Evolutionary conservation across 2,329 filamentous ascomycete species (phyloP), one percentile per base, ranked within the genome.

Genomic region (Orbilia brochopaga): DNA sequence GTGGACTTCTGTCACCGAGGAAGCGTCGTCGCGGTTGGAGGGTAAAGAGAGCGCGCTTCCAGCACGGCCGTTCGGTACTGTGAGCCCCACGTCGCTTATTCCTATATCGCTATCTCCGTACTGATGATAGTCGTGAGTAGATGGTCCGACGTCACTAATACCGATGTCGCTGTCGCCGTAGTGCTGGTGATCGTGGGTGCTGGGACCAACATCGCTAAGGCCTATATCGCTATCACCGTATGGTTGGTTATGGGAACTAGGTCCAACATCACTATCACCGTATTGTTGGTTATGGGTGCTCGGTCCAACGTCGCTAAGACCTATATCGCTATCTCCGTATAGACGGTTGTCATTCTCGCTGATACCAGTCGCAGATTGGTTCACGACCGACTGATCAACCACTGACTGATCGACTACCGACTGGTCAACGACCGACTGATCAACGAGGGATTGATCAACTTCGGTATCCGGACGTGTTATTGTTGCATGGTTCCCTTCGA

Each of bases 1-100:
- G 7, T 72, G 67, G 10, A 72, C 50, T 48, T 72, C 67, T 21
- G 67, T 72, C 11, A 51, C 46, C 15, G 67, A 72, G 1, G 60
- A 65, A 17, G 40, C 35, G 15, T 57, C 48, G 19, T 51, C 67
- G 21, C 56, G 67, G 13, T 58, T 37, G n/a, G 30, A 60, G 17
- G 67, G 67, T 23, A 51, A 48, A n/a, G 67, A 72, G 7, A 72
- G 60, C 7, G 50, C 67, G 19, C 67, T 72, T 7, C 17, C 17
- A 27, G 60, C 56, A 30, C 56, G 54, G 13, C 13, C 32, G 21
- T 48, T 60, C 3, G 67, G 60, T 17, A 48, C 42, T 2, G 19
- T 30, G 1, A 72, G 60, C 19, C 67, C 67, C 10, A 72, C 51
- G n/a, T n/a, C n/a, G n/a, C n/a, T n/a, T n/a, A n/a, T n/a, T n/a